Percentiles rank a stretch among this genome's conserved stretches.
These are phyloP conservation scores for Pulveroboletus sp. DNA, from an alignment of 1,284 basidiomycete genomes.

Conservation along the genomic window DNA sequence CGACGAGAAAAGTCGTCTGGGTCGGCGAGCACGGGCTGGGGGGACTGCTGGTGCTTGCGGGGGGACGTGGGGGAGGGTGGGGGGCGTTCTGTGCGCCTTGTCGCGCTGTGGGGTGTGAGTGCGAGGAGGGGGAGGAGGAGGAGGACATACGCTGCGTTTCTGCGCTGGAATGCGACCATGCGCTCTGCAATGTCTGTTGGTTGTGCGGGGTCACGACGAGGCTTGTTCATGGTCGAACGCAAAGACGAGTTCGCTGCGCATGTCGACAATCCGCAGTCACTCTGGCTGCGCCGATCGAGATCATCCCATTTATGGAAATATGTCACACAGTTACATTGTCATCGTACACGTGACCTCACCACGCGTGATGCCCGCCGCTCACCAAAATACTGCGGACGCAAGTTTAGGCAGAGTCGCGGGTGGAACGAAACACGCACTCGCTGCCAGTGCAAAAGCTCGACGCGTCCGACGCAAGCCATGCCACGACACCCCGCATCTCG, in stretches of 20 bases:
- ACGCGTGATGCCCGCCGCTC: slow-evolving; percentile 69
- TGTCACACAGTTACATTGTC: slow-evolving; percentile 10
- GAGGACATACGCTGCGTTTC: slow-evolving; percentile 56
- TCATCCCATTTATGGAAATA: slow-evolving; percentile 26
- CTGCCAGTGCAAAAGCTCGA: slow-evolving; percentile 75
- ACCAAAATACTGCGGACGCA: slow-evolving; percentile 57
- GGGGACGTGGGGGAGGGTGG: slow-evolving; percentile 32
- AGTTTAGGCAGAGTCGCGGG: too few relatives aligned
- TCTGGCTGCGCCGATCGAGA: slow-evolving; percentile 37
- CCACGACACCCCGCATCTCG: slow-evolving; percentile 75
- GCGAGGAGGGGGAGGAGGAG: slow-evolving; percentile 2
- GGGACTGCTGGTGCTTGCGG: slow-evolving; percentile 34
- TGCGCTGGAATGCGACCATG: slow-evolving; percentile 64
- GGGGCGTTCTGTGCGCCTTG: slow-evolving; percentile 49
- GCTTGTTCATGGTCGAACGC: slow-evolving; percentile 23
- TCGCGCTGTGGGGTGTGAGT: slow-evolving; percentile 39
- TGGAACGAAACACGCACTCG: slow-evolving; percentile 57
- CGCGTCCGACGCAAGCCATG: slow-evolving; percentile 80
- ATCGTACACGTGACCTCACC: slow-evolving; percentile 43
- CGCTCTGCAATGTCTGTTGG: slow-evolving; percentile 69
- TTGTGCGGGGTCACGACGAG: slow-evolving; percentile 44
- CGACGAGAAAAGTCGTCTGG: slow-evolving; percentile 70
- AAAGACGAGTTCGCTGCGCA: slow-evolving; percentile 22
- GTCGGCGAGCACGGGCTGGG: slow-evolving; percentile 47
- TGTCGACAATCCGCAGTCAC: slow-evolving; percentile 33